Evolutionary conservation across 1,139 yeast genomes (phyloP).

Genomic region (Schwanniomyces etchellsii): DNA sequence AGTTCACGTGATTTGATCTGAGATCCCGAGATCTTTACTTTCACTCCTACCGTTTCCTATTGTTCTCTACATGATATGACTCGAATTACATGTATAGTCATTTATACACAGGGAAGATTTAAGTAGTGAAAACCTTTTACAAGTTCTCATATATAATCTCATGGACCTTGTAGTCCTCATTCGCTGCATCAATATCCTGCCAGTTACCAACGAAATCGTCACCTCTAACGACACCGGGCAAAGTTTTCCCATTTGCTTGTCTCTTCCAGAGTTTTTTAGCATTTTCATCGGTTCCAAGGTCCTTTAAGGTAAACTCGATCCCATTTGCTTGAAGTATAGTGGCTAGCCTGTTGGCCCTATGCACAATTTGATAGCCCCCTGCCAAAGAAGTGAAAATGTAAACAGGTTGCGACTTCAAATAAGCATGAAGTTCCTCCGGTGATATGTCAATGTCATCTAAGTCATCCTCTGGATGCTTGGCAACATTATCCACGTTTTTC

Average conservation of each 20-base stretch:
- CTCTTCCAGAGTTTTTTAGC: slow-evolving; percentile 87
- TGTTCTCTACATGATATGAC: too few species aligned
- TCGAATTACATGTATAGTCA: too few species aligned
- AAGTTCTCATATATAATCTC: slow-evolving; percentile 50
- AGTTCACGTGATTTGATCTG: too few species aligned
- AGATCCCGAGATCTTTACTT: too few species aligned
- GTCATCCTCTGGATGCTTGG: slow-evolving; percentile 15
- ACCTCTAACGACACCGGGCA: slow-evolving; percentile 95
- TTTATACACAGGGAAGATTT: too few species aligned
- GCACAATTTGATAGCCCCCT: slow-evolving; percentile 79
- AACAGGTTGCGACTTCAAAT: slow-evolving; percentile 52
- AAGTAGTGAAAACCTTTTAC: too few species aligned
- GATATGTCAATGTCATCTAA: slow-evolving; percentile 32
- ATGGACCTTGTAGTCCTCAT: slow-evolving; percentile 72
- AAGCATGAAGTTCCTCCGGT: slow-evolving; percentile 42
- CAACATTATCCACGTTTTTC: neutral
- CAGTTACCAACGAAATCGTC: slow-evolving; percentile 82
- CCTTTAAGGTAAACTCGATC: slow-evolving; percentile 63
- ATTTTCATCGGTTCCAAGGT: slow-evolving; percentile 81
- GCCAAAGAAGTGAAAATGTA: slow-evolving; percentile 83
- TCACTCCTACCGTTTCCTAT: too few species aligned
- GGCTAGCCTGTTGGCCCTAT: slow-evolving; percentile 72
- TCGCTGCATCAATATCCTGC: slow-evolving; percentile 77
- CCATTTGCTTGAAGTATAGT: slow-evolving; percentile 76
- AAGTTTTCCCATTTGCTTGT: slow-evolving; percentile 62